Evolutionary conservation across 2,329 filamentous ascomycete genomes (phyloP).

Genomic region (Colletotrichum sp.): DNA sequence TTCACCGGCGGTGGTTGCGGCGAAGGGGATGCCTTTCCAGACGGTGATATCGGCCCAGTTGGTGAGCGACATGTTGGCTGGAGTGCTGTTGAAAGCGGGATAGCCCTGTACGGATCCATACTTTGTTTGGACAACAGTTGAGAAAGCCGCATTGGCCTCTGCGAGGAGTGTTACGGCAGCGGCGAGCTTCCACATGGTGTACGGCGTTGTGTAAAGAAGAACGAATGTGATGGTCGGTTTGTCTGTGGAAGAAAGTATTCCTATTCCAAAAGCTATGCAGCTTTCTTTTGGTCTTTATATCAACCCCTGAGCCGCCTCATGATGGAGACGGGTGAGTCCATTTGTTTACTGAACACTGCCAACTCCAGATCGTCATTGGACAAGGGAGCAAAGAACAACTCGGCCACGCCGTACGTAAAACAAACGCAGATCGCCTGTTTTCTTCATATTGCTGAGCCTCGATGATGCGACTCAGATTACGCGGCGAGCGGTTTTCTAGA

Average conservation of each 20-base stretch:
- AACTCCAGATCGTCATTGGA: not conserved
- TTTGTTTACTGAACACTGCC: not conserved
- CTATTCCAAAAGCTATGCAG: not conserved
- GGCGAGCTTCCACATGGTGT: not conserved
- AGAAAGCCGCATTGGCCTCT: not conserved
- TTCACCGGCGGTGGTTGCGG: not conserved
- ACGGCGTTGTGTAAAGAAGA: not conserved
- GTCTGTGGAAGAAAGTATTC: not conserved
- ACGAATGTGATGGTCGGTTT: not conserved
- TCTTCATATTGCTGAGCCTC: not conserved
- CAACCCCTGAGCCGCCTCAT: not conserved
- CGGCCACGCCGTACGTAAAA: not conserved
- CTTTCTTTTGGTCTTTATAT: not conserved
- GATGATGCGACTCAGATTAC: not conserved
- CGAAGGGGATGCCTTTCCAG: not conserved
- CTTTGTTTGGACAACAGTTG: not conserved
- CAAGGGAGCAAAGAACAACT: not conserved
- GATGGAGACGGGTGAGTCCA: not conserved
- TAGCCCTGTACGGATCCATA: not conserved
- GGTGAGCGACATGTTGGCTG: conserved; percentile 5
- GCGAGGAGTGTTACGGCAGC: not conserved
- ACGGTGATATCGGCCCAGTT: not conserved
- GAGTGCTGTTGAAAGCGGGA: not conserved
- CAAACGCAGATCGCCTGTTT: not conserved
- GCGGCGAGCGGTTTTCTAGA: not conserved